phyloP scores from a whole-genome alignment of 2,329 filamentous ascomycete species.

The Pyricularia sp. region DNA sequence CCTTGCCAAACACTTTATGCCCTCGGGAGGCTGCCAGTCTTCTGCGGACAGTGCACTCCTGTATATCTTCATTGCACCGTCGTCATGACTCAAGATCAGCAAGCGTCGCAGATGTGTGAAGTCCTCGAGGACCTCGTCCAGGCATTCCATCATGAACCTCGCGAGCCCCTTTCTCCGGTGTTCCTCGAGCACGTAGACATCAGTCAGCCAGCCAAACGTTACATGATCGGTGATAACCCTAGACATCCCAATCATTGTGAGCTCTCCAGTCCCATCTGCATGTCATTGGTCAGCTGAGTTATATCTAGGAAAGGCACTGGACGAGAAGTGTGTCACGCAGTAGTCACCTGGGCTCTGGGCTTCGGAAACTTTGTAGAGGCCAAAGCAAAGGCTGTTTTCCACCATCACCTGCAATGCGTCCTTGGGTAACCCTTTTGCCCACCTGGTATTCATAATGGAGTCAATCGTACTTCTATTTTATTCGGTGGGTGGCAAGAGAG shows the following conservation, averaged over 20 bases:
- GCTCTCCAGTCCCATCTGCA: not conserved
- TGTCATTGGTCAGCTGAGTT: no score
- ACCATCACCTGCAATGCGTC: slow-evolving; percentile 38
- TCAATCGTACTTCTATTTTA: not conserved
- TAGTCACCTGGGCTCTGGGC: slow-evolving; percentile 10
- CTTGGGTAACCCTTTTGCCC: slow-evolving; percentile 41
- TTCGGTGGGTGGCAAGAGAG: not conserved
- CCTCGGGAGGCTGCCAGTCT: slow-evolving; percentile 6
- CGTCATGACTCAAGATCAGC: slow-evolving; percentile 40
- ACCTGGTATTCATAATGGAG: slow-evolving; percentile 29
- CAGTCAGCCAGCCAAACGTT: slow-evolving; percentile 60
- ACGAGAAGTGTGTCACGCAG: not conserved
- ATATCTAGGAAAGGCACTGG: no score
- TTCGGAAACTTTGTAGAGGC: slow-evolving; percentile 35
- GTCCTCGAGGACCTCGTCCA: slow-evolving; percentile 44
- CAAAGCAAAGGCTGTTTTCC: slow-evolving; percentile 49
- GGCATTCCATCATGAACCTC: slow-evolving; percentile 52
- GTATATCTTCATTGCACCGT: slow-evolving; percentile 31
- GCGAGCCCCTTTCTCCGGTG: slow-evolving; percentile 55
- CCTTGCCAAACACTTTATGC: slow-evolving; percentile 27
- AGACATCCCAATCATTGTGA: slow-evolving; percentile 41
- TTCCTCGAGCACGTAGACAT: slow-evolving; percentile 54
- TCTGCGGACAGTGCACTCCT: slow-evolving; percentile 34
- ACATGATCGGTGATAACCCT: slow-evolving; percentile 61
- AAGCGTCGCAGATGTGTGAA: slow-evolving; percentile 52